These are phyloP conservation scores for Thielaviopsis populi DNA, from an alignment of 2,329 filamentous ascomycete genomes.

Conservation along the genomic window DNA sequence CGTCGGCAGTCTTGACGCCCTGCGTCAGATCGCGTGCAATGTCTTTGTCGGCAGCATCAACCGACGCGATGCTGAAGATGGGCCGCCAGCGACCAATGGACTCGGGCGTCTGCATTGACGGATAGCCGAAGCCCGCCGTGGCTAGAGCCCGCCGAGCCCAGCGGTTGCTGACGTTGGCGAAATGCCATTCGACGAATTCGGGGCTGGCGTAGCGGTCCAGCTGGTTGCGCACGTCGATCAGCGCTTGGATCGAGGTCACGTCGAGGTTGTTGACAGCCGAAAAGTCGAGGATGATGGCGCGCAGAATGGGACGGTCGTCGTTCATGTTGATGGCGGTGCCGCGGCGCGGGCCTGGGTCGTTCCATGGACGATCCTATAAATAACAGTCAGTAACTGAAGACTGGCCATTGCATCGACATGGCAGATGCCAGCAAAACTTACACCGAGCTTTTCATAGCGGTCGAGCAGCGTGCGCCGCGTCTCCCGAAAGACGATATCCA, in stretches of 20 bases:
- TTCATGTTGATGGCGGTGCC: conserved; percentile 22
- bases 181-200: conserved; percentile 36
- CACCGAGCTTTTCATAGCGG: conserved; percentile 32
- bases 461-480: conserved; percentile 32
- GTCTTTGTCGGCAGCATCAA: conserved; percentile 15
- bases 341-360: conserved; percentile 32
- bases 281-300: conserved; percentile 43
- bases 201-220: conserved; percentile 39
- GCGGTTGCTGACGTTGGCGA: conserved; percentile 38
- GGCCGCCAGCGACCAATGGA: conserved; percentile 23
- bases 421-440: conserved; percentile 22
- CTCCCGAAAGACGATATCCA: conserved; percentile 30
- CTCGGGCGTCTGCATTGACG: conserved; percentile 21
- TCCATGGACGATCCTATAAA: conserved; percentile 37
- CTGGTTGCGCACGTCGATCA: conserved; percentile 40
- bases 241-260: conserved; percentile 40
- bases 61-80: conserved; percentile 24
- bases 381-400: conserved; percentile 2
- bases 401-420: neutral
- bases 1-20: conserved; percentile 6
- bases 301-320: conserved; percentile 32
- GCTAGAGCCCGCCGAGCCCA: conserved; percentile 44
- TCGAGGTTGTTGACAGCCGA: conserved; percentile 42
- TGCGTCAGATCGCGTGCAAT: neutral
- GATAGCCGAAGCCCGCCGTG: conserved; percentile 40